Base-by-base conservation (phyloP, 371 early-diverging fungal genomes). In the Choanephora cucurbitarum region DNA sequence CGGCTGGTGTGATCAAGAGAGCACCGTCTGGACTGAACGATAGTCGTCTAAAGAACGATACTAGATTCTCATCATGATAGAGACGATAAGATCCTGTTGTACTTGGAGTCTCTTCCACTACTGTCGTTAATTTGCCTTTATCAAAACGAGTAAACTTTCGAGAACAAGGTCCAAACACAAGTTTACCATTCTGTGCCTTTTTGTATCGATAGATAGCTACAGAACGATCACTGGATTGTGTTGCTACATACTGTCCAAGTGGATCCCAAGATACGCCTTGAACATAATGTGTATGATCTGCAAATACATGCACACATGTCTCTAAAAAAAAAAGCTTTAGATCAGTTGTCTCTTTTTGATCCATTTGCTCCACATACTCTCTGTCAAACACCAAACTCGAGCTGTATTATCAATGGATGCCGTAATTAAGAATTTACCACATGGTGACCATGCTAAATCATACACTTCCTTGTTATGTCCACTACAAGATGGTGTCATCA, bases 261-360 rank as follows among this genome's bases (percentile, higher is more conserved):
- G 98, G 97, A 70, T 97, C 97, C 97, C 96, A 98, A 7, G 91
- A 83, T 1, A 97, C 94, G 28, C 98, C 98, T 75, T 97, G 96
- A 10, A 98, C 95, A 67, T 92, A 95, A 60, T 96, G 95, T 19
- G 80, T 74, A 65, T 98, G 97, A 52, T 94, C 95, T 1, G 86
- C 75, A 48, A 96, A 74, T 5, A 90, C 86, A 53, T 89, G 89
- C 33, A 95, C 71, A 55, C 91, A 89, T 44, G 79, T 81, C 49
- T 84, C 94, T 88, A 72, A 40, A 49, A 13, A 32, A 19, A 28
- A 28, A 28, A 28, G 7, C 49, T 9, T 13, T 17, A 44, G 11
- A 8, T 48, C 14, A 55, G 44, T 32, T 5, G 47, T 24, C 15
- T 2, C 8, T 43, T 18, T 1, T 18, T 37, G 28, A 5, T 13